Evolutionary conservation across 1,284 basidiomycete species (phyloP), one percentile per base, ranked within the genome.

Genomic region (Trametes versicolor): DNA sequence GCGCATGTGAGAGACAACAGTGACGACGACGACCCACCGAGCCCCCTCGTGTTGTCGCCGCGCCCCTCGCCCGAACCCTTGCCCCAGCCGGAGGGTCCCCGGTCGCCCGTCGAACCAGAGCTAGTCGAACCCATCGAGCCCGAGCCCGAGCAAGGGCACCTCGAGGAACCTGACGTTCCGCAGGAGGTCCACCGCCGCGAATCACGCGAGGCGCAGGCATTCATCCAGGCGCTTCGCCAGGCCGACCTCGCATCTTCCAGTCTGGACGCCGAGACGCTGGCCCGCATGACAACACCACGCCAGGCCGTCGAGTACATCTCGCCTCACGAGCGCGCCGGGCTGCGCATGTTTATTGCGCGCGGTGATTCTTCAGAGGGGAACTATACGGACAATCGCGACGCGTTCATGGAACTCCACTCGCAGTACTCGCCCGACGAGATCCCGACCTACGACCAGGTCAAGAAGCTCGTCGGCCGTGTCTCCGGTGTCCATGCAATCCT

Each of bases 401-500:
- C 62, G 2, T 32, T 63, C 12, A 13, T 29, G 15, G 34, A 45
- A 32, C 51, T 47, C 0, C 56, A 63, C 45, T 32, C 50, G 2
- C 27, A 36, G 17, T 21, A 53, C 49, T n/a, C 45, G 10, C 27
- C 47, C 9, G n/a, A 39, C 12, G 3, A 2, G 37, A 41, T 32
- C 21, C 48, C 48, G 2, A 49, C 27, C 5, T 49, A 49, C 25
- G 48, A 49, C 1, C 48, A 49, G 25, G 12, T 23, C n/a, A 53
- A 52, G 27, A 12, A 45, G 19, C 47, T 32, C 4, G 10, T 63
- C 13, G 32, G 49, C 1, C 58, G 73, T 7, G 41, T 76, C 41
- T 76, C 58, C 56, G 78, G 77, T 3, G 61, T 78, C 19, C 37
- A 63, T 7, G 32, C 72, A 6, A 50, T 77, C 10, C 4, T 32